Conservation (phyloP, 2,329 filamentous ascomycete species). For the Hypoxylon rubiginosum region DNA sequence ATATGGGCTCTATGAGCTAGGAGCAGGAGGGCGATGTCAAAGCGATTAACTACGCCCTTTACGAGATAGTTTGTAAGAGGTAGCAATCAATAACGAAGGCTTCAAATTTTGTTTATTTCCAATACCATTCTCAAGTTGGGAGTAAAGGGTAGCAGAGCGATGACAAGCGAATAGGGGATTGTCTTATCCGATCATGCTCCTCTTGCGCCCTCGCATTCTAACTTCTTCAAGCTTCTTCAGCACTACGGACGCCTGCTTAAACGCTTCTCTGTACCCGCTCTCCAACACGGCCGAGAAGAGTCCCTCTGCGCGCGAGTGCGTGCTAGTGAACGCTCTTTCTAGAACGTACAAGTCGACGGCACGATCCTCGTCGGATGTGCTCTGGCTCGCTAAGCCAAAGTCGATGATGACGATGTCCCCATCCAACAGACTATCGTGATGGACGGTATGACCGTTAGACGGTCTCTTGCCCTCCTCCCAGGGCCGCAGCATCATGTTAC, state of each 20-base stretch:
- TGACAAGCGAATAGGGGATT: conserved; percentile 6
- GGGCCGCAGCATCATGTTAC: conserved; percentile 88
- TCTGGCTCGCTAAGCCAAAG: conserved; percentile 89
- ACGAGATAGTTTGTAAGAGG: conserved; percentile 11
- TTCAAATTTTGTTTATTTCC: not conserved
- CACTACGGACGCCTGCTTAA: conserved; percentile 80
- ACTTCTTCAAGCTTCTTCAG: conserved; percentile 91
- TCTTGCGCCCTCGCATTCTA: conserved; percentile 92
- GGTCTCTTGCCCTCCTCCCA: conserved; percentile 43
- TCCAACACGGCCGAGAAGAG: conserved; percentile 81
- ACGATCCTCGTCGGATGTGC: conserved; percentile 87
- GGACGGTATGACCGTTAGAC: conserved; percentile 29
- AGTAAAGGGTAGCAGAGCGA: conserved; percentile 7
- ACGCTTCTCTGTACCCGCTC: conserved; percentile 76
- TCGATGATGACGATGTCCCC: conserved; percentile 93
- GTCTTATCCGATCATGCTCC: conserved; percentile 90
- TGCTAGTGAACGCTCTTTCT: conserved; percentile 93
- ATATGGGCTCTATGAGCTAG: conserved; percentile 9
- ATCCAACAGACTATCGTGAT: conserved; percentile 56
- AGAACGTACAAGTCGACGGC: conserved; percentile 97
- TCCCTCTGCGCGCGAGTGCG: conserved; percentile 86
- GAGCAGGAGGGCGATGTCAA: not conserved
- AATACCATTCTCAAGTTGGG: not conserved
- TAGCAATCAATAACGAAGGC: conserved; percentile 5
- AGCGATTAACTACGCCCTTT: conserved; percentile 13